Base-by-base conservation (phyloP, 148 eudicot genomes). In the Spergularia marina region DNA sequence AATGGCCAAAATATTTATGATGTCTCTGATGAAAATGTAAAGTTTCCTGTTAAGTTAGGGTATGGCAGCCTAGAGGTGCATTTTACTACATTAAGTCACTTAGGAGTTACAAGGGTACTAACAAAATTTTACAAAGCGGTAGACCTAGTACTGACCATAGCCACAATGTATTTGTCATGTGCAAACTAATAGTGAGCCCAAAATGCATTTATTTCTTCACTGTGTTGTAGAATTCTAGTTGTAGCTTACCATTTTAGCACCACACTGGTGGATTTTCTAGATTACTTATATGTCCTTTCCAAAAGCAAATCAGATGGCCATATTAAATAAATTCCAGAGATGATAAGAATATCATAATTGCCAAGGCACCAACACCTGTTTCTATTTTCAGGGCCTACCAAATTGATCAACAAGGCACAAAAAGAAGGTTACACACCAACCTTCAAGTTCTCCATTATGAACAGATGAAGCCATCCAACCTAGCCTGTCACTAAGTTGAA, bases 401-500 rank as follows among this genome's bases (percentile, higher is more conserved):
- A 6, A 65, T 5, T 1, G 5, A 53, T 6, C 2, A 7, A 17
- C 15, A 17, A 9, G 30, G 13, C 47, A 10, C 5, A 21, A 49
- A 40, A 53, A 21, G 6, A 65, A 64, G 59, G 4, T 11, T 10
- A 9, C 40, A 72, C 68, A 79, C 76, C 53, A 54, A 96, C 99
- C 91, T 88, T 88, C 88, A 75, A 85, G 91, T 86, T 96, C 99
- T 73, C 90, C 99, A 78, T 75, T 84, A 83, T 96, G 99, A 69
- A 96, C 80, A 41, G 99, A 96, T 80, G 99, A 88, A 85, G 98
- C 97, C 89, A 96, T 84, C 99, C 99, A 96, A 71, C 79, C 87
- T 71, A 41, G 79, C 83, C 98, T 88, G 74, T 74, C 40, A 40
- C 53, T 68, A 79, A 96, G 82, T 83, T 86, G 87, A 53, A 74